phyloP scores from a whole-genome alignment of 202 grass and related monocot genomes.

The Hordeum pubiflorum region DNA sequence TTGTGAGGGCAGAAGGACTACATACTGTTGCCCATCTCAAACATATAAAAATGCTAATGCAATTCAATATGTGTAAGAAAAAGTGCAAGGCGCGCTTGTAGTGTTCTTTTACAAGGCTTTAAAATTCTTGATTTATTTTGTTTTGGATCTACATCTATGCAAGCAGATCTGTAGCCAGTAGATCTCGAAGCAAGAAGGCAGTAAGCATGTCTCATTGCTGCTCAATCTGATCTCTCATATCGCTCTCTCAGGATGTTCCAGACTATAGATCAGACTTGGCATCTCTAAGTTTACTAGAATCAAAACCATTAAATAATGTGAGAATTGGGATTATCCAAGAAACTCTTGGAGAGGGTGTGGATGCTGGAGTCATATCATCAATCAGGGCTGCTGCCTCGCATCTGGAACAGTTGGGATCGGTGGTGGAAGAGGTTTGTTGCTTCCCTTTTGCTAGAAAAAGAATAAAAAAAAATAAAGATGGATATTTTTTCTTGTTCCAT shows the following conservation, averaged over 20 bases:
- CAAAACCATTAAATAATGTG: constrained; percentile 76
- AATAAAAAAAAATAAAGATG: neutral
- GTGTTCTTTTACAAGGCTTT: neutral
- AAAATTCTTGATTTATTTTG: neutral
- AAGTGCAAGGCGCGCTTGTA: neutral
- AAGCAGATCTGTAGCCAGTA: neutral
- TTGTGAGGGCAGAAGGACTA: neutral
- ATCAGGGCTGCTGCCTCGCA: constrained; percentile 67
- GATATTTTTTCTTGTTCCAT: neutral
- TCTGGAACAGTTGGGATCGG: constrained; percentile 73
- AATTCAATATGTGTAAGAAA: neutral
- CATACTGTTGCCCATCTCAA: neutral
- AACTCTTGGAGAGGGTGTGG: constrained; percentile 83
- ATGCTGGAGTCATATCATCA: constrained; percentile 59
- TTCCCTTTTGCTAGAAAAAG: constrained; percentile 7
- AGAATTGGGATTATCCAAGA: constrained; percentile 81
- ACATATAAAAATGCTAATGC: neutral
- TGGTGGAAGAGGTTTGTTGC: constrained; percentile 60
- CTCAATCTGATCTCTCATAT: neutral
- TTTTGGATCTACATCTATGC: neutral
- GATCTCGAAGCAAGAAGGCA: neutral
- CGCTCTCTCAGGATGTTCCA: constrained; percentile 56
- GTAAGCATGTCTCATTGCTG: neutral
- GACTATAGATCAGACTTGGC: constrained; percentile 65
- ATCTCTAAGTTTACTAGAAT: constrained; percentile 52